Evolutionary conservation across 208 protist species (phyloP), one percentile per base, ranked within the genome.

Genomic region (Crithidia expoeki): DNA sequence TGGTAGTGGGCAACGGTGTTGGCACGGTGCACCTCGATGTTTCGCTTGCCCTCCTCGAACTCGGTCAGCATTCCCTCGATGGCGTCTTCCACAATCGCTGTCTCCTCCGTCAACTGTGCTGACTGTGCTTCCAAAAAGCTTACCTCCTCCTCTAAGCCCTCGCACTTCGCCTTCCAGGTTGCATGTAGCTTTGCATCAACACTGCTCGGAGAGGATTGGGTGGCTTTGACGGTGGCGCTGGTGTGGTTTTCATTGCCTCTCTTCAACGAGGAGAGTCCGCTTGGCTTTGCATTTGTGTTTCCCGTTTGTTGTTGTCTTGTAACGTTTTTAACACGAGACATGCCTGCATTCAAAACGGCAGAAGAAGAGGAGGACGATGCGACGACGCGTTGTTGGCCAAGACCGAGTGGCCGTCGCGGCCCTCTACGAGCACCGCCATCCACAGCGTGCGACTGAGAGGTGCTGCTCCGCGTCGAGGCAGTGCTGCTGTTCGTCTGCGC

Each of bases 61-160:
- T 68, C 58, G 17, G 36, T 59, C 19, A 74, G 58, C 69, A 85
- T 74, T 5, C 52, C 38, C 57, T 81, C 72, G n/a, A 79, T 68
- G 19, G 68, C 71, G 56, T 81, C 68, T 19, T 76, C 53, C 9
- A 75, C 68, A 12, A 52, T 64, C 9, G 44, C 40, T 7, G 76
- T 70, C 30, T 82, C 76, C 23, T 36, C 65, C 16, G 23, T 12
- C 0, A 77, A 27, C 27, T 69, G 30, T 12, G 58, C 11, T 42
- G 72, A 56, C 19, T 74, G 56, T 25, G 33, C 46, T 19, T 66
- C n/a, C 30, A 80, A 32, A 14, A 49, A 9, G 9, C 30, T 23
- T 19, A 80, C 49, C 44, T 79, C 72, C 1, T 30, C 36, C 44
- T 83, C 70, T 2, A 77, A 66, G 66, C 33, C 25, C 0, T 36